These are phyloP conservation scores for Warburgia ugandensis DNA, from an alignment of 164 flowering plant genomes.

Conservation along the genomic window DNA sequence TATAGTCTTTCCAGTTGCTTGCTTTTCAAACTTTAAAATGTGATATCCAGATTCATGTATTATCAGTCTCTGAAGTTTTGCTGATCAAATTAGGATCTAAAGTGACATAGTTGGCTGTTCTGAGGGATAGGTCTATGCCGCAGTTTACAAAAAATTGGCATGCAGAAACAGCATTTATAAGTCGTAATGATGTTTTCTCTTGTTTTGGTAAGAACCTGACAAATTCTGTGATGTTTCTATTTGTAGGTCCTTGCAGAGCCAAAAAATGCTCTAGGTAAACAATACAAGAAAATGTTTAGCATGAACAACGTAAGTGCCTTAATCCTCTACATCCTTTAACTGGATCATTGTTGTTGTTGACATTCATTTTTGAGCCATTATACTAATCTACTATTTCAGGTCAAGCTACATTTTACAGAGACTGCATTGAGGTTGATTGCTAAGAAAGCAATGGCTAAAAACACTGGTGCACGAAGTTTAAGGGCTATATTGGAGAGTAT, in stretches of 20 bases:
- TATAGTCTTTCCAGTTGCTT: too few species aligned
- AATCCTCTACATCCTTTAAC: neutral
- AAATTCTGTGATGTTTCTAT: conserved; percentile 1
- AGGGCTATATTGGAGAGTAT: conserved; percentile 75
- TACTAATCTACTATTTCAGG: conserved; percentile 37
- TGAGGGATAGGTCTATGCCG: too few species aligned
- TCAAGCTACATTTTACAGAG: conserved; percentile 83
- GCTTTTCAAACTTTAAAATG: too few species aligned
- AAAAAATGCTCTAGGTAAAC: conserved; percentile 95
- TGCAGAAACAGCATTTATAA: too few species aligned
- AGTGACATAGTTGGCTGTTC: too few species aligned
- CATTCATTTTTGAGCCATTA: neutral
- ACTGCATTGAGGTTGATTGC: conserved; percentile 73
- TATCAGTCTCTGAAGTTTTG: too few species aligned
- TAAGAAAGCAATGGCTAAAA: conserved; percentile 79
- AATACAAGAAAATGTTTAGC: conserved; percentile 86
- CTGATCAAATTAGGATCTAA: too few species aligned
- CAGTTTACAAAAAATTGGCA: too few species aligned
- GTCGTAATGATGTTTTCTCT: too few species aligned
- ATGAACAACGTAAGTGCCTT: conserved; percentile 79
- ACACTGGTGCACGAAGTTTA: conserved; percentile 98
- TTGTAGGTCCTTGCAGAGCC: conserved; percentile 95
- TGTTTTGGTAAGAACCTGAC: too few species aligned
- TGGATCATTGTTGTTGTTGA: neutral
- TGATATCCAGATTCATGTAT: too few species aligned